A percentile compares a stretch with the other conserved stretches of the same genome.
phyloP scores from a whole-genome alignment of 768 basidiomycete species.

The Hericium erinaceus region DNA sequence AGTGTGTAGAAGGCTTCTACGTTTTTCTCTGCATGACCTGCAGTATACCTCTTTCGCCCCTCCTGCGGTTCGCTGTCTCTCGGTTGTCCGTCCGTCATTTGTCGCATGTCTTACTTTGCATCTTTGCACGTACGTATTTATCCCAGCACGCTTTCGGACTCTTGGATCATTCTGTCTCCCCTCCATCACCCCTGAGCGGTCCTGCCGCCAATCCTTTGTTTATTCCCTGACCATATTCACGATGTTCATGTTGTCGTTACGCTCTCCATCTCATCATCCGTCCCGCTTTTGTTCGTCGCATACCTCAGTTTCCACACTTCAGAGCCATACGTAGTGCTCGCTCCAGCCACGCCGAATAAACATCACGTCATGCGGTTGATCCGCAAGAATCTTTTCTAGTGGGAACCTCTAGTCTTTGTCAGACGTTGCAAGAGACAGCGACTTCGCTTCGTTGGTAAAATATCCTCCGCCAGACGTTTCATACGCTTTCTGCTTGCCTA shows the following conservation, averaged over 20 bases:
- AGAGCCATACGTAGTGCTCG: too few species aligned
- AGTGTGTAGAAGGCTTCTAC: constrained; percentile 11
- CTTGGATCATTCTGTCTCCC: constrained; percentile 2
- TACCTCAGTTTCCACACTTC: too few species aligned
- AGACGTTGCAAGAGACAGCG: too few species aligned
- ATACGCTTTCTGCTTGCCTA: too few species aligned
- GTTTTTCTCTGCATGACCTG: neutral
- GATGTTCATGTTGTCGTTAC: neutral
- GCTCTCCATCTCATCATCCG: neutral
- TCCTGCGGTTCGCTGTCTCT: neutral
- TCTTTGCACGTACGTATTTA: constrained; percentile 3
- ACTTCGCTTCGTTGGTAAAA: too few species aligned
- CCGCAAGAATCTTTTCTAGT: too few species aligned
- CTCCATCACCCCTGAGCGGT: neutral
- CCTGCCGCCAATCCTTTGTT: neutral
- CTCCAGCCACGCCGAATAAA: too few species aligned
- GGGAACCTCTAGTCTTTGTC: too few species aligned
- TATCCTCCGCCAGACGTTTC: too few species aligned
- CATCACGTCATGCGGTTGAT: too few species aligned
- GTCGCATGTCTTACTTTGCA: neutral
- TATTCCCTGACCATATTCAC: neutral
- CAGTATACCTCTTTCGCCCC: neutral
- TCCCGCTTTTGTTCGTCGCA: neutral
- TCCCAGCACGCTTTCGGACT: neutral
- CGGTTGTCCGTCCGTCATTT: neutral